Base-by-base conservation (phyloP, 2,329 filamentous ascomycete genomes). In the Fusarium longipes region DNA sequence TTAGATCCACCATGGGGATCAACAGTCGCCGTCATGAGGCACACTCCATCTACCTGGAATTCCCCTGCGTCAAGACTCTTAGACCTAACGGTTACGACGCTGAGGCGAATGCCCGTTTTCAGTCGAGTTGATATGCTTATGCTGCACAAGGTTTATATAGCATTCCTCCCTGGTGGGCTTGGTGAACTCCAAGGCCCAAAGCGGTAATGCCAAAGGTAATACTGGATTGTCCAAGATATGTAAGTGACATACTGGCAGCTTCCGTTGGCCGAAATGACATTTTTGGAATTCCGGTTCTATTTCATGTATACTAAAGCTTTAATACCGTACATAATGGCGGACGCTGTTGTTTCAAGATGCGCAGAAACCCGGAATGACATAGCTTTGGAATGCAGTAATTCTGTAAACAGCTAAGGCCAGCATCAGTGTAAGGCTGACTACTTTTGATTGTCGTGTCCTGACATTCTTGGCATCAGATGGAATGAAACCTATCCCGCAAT, bases 31-130 rank as follows among this genome's bases (percentile, higher is more conserved):
- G 27, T 30, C 54, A 61, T 17, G 15, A 24, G 39, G 33, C 40
- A 14, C 20, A 29, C 25, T 43, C 55, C 63, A n/a, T n/a, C 49
- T 43, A 57, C 63, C 61, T 36, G 61, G 36, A 57, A 61, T 62
- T 51, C 44, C 61, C 44, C 29, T 61, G 61, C 61, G 18, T 61
- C 44, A 43, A 42, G 30, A 29, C 6, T 36, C 2, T 36, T 20
- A 30, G 38, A 8, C 33, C 35, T 22, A 65, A 65, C 62, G 63
- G 49, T 38, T 35, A 20, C 17, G 18, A 42, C 6, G 10, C 24
- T 29, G 22, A 32, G 24, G 27, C 35, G 18, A 45, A 35, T 25
- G 8, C 2, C 61, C 55, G 56, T 17, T 20, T 57, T 35, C 14
- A 20, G 59, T 7, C 14, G 51, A 27, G 11, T 7, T 3, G 3